Conservation (phyloP, 805 yeast genomes). For the Candida vartiovaarae region DNA sequence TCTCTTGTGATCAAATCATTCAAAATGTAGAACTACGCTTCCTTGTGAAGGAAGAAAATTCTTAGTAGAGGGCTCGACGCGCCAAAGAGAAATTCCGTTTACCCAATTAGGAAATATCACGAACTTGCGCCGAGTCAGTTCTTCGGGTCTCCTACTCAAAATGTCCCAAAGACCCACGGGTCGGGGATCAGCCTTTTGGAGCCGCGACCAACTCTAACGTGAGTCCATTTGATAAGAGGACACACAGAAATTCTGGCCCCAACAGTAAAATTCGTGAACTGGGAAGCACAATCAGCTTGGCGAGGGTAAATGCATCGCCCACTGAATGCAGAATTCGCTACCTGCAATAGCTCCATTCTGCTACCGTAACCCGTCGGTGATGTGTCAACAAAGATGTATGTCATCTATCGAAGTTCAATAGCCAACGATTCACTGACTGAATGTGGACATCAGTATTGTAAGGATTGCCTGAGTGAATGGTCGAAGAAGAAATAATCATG, state of each 20-base stretch:
- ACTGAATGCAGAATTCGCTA: slow-evolving; percentile 39
- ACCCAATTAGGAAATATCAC: too few relatives aligned
- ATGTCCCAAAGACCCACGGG: too few relatives aligned
- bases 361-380: slow-evolving; percentile 9
- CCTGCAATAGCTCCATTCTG: slow-evolving; percentile 35
- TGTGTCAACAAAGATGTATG: slow-evolving; percentile 42
- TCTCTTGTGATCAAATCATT: too few relatives aligned
- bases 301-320: slow-evolving; percentile 3
- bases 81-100: too few relatives aligned
- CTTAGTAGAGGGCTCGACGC: too few relatives aligned
- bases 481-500: slow-evolving; percentile 48
- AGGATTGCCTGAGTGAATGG: slow-evolving; percentile 77
- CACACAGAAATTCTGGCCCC: slow-evolving; percentile 10
- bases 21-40: too few relatives aligned
- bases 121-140: too few relatives aligned
- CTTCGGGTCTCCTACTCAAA: too few relatives aligned
- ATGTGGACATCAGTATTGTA: slow-evolving; percentile 92
- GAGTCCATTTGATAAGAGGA: slow-evolving; percentile 35
- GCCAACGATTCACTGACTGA: slow-evolving; percentile 72
- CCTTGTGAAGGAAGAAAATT: too few relatives aligned
- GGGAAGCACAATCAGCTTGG: background rate
- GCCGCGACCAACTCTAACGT: slow-evolving; percentile 35
- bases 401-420: slow-evolving; percentile 70
- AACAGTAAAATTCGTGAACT: background rate
- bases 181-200: too few relatives aligned